These are phyloP conservation scores for Yarrowia yakushimensis DNA, from an alignment of 805 yeast genomes.

Conservation along the genomic window DNA sequence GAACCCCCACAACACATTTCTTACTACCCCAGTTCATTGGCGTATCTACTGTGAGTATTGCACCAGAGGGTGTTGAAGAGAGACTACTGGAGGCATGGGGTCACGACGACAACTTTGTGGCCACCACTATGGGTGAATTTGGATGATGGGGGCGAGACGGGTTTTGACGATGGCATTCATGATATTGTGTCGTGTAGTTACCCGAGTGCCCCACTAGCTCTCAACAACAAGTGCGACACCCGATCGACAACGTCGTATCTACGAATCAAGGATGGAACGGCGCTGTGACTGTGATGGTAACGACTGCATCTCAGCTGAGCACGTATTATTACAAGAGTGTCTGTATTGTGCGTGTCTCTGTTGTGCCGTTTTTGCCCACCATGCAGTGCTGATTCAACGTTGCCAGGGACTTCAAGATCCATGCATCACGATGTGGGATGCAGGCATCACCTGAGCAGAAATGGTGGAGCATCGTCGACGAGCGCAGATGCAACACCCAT, in stretches of 20 bases:
- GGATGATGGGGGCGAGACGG: background rate
- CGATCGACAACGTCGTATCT: background rate
- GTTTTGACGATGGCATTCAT: background rate
- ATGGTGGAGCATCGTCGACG: too few relatives aligned
- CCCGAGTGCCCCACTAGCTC: background rate
- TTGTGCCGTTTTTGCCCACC: background rate
- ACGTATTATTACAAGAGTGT: background rate
- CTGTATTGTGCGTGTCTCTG: background rate
- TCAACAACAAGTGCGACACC: background rate
- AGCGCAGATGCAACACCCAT: too few relatives aligned
- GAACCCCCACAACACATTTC: slow-evolving; percentile 18
- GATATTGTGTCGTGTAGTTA: background rate
- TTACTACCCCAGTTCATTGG: slow-evolving; percentile 11
- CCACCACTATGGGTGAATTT: background rate
- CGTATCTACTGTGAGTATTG: slow-evolving; percentile 3
- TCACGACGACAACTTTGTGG: background rate
- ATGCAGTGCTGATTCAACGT: background rate
- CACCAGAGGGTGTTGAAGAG: background rate
- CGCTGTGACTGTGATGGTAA: background rate
- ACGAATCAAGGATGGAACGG: background rate
- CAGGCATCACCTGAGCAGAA: too few relatives aligned
- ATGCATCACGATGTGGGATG: background rate
- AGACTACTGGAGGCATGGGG: background rate
- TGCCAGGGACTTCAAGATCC: background rate
- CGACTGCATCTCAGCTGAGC: background rate